A percentile compares a stretch with the other conserved stretches of the same genome.
Evolutionary conservation across 2,329 filamentous ascomycete genomes (phyloP).

Genomic region (Sporothrix brunneoviolacea): DNA sequence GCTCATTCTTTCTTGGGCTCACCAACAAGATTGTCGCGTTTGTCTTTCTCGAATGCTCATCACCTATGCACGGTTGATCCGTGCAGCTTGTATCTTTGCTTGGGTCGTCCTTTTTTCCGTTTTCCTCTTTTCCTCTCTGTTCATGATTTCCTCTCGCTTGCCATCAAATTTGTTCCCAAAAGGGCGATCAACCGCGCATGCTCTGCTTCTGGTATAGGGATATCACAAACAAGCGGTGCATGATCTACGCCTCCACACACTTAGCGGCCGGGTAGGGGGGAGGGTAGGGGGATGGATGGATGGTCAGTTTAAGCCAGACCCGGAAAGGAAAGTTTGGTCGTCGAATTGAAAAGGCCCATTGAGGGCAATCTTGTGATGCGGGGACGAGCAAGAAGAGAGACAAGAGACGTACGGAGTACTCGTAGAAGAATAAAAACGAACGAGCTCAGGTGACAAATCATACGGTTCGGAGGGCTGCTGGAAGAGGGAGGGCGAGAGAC

Average conservation of each 20-base stretch:
- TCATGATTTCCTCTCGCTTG: neutral
- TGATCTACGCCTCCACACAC: conserved; percentile 6
- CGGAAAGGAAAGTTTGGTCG: neutral
- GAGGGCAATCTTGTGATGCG: too few species aligned
- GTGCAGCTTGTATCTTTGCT: neutral
- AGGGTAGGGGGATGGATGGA: neutral
- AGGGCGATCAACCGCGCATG: neutral
- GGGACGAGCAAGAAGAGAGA: neutral
- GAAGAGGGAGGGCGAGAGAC: too few species aligned
- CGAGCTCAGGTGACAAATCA: conserved; percentile 6
- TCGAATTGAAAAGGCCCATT: too few species aligned
- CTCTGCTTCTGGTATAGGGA: neutral
- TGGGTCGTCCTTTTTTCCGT: neutral
- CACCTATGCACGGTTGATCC: neutral
- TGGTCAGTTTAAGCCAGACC: neutral
- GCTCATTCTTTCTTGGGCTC: too few species aligned
- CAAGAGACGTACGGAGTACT: too few species aligned
- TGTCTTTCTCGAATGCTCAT: too few species aligned
- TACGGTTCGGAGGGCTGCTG: neutral
- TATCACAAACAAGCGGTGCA: neutral
- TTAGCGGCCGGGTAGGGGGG: neutral
- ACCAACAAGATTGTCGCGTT: too few species aligned
- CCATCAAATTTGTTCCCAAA: neutral
- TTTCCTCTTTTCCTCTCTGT: neutral
- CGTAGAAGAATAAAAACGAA: neutral